phyloP scores from a whole-genome alignment of 805 yeast genomes.

The Barnettozyma pratensis region DNA sequence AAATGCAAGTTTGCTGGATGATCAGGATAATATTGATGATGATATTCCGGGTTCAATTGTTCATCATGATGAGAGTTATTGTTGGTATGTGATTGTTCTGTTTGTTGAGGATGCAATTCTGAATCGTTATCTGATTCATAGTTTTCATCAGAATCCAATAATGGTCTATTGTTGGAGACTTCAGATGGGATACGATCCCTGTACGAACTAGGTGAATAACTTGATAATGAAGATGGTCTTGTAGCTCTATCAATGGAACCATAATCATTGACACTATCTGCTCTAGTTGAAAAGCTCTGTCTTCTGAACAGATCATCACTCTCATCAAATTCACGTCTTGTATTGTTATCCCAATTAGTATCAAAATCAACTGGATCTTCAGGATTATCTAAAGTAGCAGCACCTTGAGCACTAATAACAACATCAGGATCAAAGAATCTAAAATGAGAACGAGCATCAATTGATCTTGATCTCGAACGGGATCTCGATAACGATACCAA shows the following conservation, averaged over 20 bases:
- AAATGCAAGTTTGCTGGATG: conserved; percentile 41
- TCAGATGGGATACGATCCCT: conserved; percentile 36
- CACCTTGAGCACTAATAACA: conserved; percentile 82
- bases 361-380: conserved; percentile 57
- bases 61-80: conserved; percentile 14
- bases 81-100: conserved; percentile 11
- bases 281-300: conserved; percentile 28
- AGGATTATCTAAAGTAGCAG: conserved; percentile 66
- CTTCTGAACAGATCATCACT: conserved; percentile 21
- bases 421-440: conserved; percentile 80
- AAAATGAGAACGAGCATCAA: conserved; percentile 43
- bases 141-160: conserved; percentile 23
- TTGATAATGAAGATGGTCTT: conserved; percentile 26
- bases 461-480: conserved; percentile 30
- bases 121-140: conserved; percentile 32
- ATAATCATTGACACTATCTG: conserved; percentile 18
- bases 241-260: conserved; percentile 19
- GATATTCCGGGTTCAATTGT: conserved; percentile 29
- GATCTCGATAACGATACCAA: conserved; percentile 19
- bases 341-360: conserved; percentile 55
- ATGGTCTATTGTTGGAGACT: conserved; percentile 26
- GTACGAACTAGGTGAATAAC: conserved; percentile 30
- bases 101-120: conserved; percentile 21
- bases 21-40: conserved; percentile 39
- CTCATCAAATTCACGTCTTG: conserved; percentile 38